Conservation (phyloP, 495 filamentous ascomycete species). For the Elasticomyces elasticus region DNA sequence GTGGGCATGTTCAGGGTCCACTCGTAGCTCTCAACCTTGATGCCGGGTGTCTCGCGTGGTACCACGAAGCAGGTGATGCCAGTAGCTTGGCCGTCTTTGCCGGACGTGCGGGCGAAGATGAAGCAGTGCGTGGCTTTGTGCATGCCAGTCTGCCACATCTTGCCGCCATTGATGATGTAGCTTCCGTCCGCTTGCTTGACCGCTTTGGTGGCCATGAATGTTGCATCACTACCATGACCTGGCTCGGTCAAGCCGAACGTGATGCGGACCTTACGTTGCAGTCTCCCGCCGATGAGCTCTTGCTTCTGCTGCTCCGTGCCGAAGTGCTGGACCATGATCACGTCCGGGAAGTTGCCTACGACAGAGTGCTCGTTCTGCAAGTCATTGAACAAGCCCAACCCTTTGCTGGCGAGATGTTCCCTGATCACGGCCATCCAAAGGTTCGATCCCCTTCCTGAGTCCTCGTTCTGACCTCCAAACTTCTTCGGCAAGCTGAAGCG, state of each 20-base stretch:
- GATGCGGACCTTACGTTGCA: conserved; percentile 40
- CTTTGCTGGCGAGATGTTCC: conserved; percentile 47
- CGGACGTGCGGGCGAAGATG: conserved; percentile 47
- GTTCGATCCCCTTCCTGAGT: conserved; percentile 33
- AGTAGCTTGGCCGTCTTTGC: conserved; percentile 35
- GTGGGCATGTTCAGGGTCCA: conserved; percentile 57
- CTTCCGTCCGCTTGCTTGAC: conserved; percentile 32
- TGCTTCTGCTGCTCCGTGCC: conserved; percentile 41
- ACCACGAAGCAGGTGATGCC: conserved; percentile 52
- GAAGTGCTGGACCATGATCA: conserved; percentile 49
- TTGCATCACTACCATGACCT: conserved; percentile 50
- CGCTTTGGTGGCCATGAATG: conserved; percentile 46
- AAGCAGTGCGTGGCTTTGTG: conserved; percentile 49
- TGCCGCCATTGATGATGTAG: conserved; percentile 44
- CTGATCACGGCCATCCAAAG: conserved; percentile 53
- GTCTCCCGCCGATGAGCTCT: conserved; percentile 39
- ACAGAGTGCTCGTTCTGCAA: conserved; percentile 51
- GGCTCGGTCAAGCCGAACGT: conserved; percentile 54
- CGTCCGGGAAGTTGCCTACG: conserved; percentile 49
- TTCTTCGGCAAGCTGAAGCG: conserved; percentile 44
- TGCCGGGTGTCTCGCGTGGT: conserved; percentile 36
- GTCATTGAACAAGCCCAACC: conserved; percentile 50
- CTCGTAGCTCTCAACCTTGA: conserved; percentile 44
- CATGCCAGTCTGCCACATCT: conserved; percentile 55
- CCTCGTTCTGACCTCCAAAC: conserved; percentile 44